Conservation (phyloP, 2,329 filamentous ascomycete species). For the Ascochyta fabae region DNA sequence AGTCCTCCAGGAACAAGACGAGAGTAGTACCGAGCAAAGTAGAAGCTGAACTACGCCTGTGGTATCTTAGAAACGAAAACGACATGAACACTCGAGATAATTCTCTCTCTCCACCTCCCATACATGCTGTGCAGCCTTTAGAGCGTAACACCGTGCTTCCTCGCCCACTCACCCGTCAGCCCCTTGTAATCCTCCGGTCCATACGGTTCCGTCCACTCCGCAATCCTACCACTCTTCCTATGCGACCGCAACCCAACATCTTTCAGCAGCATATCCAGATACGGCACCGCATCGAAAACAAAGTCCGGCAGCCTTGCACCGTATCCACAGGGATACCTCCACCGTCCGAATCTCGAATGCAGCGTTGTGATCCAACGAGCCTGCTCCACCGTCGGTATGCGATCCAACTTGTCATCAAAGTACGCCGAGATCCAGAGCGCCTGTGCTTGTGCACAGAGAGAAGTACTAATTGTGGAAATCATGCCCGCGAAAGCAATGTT, state of each 20-base stretch:
- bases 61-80: neutral
- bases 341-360: constrained; percentile 61
- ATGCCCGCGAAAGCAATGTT: constrained; percentile 33
- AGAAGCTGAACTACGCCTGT: neutral
- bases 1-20: neutral
- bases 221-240: constrained; percentile 8
- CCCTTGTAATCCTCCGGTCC: constrained; percentile 64
- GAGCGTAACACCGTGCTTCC: constrained; percentile 19
- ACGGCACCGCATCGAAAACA: constrained; percentile 78
- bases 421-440: constrained; percentile 64
- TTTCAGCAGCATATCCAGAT: constrained; percentile 65
- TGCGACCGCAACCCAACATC: constrained; percentile 13
- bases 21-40: neutral
- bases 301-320: constrained; percentile 70
- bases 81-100: neutral
- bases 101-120: neutral
- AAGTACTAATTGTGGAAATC: constrained; percentile 47
- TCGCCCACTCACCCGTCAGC: constrained; percentile 61
- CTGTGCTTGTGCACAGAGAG: constrained; percentile 50
- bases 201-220: constrained; percentile 55
- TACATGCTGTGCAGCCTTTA: neutral
- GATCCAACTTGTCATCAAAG: constrained; percentile 59
- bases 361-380: constrained; percentile 59
- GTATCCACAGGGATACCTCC: constrained; percentile 66
- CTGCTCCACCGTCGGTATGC: constrained; percentile 22